Conservation (phyloP, 768 basidiomycete genomes). For the Boletus sp. region DNA sequence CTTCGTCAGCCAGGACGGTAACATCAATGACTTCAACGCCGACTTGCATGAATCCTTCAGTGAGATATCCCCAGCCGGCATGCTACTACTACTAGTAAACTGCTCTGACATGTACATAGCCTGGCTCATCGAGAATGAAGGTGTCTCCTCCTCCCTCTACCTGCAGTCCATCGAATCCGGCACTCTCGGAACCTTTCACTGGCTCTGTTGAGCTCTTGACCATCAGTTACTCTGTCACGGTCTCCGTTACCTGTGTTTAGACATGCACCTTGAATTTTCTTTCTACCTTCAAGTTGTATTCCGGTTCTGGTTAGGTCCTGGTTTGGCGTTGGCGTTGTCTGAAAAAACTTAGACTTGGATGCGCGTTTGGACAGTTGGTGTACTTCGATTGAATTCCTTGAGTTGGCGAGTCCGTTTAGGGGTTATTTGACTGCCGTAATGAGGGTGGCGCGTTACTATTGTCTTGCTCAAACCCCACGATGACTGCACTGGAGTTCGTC, state of each 20-base stretch:
- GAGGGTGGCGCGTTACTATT: conserved; percentile 17
- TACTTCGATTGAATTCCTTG: too few species aligned
- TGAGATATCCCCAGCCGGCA: conserved; percentile 26
- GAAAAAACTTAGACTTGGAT: too few species aligned
- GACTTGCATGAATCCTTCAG: conserved; percentile 58
- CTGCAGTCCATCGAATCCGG: conserved; percentile 56
- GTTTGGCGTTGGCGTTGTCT: neutral
- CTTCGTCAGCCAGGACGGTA: conserved; percentile 47
- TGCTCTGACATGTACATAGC: conserved; percentile 28
- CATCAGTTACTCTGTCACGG: conserved; percentile 39
- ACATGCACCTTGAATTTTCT: neutral
- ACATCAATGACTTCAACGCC: conserved; percentile 50
- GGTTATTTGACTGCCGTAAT: conserved; percentile 10
- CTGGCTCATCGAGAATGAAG: conserved; percentile 45
- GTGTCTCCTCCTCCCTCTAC: conserved; percentile 48
- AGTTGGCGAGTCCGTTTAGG: conserved; percentile 13
- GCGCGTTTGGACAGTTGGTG: neutral
- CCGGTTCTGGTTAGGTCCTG: neutral
- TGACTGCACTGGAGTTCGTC: conserved; percentile 4
- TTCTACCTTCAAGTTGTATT: neutral
- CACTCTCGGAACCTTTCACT: conserved; percentile 53
- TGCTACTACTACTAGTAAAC: too few species aligned
- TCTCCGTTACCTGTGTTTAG: conserved; percentile 30
- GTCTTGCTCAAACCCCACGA: conserved; percentile 18
- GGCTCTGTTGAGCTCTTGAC: conserved; percentile 49